Conservation (phyloP, 2,329 filamentous ascomycete species). For the Cladosporium velox region DNA sequence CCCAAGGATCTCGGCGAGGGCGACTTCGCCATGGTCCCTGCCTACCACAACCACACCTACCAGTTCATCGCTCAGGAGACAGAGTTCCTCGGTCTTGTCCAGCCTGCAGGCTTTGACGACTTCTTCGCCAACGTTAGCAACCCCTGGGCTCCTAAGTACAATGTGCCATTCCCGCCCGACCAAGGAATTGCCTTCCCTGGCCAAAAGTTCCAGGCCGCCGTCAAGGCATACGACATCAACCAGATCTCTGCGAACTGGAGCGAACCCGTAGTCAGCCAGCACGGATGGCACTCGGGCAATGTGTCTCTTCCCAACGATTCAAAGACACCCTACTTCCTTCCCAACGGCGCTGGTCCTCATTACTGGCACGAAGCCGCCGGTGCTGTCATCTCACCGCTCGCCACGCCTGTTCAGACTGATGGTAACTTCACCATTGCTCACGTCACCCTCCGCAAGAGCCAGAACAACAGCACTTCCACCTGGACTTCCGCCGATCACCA, state of each 20-base stretch:
- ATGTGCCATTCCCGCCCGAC: slow-evolving; percentile 25
- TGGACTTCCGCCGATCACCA: slow-evolving; percentile 6
- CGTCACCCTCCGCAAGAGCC: slow-evolving; percentile 12
- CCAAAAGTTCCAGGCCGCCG: slow-evolving; percentile 8
- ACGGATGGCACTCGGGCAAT: slow-evolving; percentile 21
- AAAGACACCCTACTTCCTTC: slow-evolving; percentile 23
- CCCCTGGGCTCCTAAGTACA: slow-evolving; percentile 22
- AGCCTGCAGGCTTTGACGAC: slow-evolving; percentile 26
- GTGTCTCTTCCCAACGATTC: slow-evolving; percentile 20
- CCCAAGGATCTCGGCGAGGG: slow-evolving; percentile 23
- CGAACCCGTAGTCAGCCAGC: background rate
- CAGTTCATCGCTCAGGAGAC: slow-evolving; percentile 24
- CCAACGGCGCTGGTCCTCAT: slow-evolving; percentile 24
- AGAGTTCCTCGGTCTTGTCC: slow-evolving; percentile 24
- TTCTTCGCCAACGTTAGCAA: slow-evolving; percentile 24
- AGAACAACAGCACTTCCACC: background rate
- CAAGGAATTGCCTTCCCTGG: slow-evolving; percentile 20
- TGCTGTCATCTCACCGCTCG: slow-evolving; percentile 24
- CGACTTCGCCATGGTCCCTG: slow-evolving; percentile 25
- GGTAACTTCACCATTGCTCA: slow-evolving; percentile 25
- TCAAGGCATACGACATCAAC: slow-evolving; percentile 22
- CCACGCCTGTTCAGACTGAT: slow-evolving; percentile 21
- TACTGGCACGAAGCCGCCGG: slow-evolving; percentile 23
- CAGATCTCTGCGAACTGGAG: slow-evolving; percentile 18
- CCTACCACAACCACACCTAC: slow-evolving; percentile 23